Evolutionary conservation across 2,329 filamentous ascomycete species (phyloP).

Genomic region (Fusarium drepaniforme): DNA sequence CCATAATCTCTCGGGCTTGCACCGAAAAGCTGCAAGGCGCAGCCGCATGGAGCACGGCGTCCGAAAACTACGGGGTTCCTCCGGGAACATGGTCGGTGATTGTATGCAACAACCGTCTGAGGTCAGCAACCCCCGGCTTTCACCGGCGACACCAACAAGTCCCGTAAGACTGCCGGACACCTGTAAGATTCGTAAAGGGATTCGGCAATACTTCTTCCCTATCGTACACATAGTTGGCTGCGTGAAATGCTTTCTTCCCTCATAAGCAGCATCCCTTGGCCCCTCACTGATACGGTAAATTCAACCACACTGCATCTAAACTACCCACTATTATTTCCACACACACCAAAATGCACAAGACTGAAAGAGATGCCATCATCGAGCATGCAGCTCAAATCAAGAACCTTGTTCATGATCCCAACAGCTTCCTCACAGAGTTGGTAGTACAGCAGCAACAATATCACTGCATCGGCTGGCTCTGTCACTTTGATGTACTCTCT

Average conservation of each 20-base stretch:
- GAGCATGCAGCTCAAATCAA: constrained; percentile 29
- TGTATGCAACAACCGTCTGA: neutral
- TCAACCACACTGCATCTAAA: neutral
- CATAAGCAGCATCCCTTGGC: neutral
- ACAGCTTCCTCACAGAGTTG: constrained; percentile 31
- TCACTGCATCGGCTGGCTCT: constrained; percentile 31
- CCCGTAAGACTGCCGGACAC: neutral
- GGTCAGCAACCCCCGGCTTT: neutral
- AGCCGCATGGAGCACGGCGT: constrained; percentile 9
- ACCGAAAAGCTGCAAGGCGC: neutral
- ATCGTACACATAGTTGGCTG: neutral
- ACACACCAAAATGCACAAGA: constrained; percentile 25
- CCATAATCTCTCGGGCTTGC: neutral
- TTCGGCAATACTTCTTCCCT: neutral
- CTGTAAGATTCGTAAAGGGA: neutral
- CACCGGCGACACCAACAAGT: neutral
- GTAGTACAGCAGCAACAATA: constrained; percentile 33
- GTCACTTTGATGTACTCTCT: constrained; percentile 27
- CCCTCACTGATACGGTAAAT: neutral
- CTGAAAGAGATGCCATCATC: constrained; percentile 26
- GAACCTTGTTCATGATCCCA: constrained; percentile 27
- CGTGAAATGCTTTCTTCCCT: neutral
- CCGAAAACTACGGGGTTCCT: constrained; percentile 10
- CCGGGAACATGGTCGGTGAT: neutral
- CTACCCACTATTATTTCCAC: neutral